Conservation (phyloP, 768 basidiomycete genomes). For the Panaeolus papilionaceus region DNA sequence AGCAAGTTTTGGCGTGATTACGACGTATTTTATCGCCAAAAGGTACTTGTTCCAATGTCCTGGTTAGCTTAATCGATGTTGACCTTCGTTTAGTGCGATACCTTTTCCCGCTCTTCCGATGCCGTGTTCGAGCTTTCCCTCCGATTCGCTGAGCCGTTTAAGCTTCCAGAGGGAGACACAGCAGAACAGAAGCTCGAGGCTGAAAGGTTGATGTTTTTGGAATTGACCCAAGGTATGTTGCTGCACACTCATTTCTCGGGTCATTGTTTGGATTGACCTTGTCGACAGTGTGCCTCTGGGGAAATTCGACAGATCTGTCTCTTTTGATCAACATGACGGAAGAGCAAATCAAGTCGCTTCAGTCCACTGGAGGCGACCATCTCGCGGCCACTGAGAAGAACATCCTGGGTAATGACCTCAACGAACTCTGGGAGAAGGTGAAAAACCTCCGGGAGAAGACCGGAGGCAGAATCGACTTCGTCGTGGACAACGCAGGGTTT, state of each 20-base stretch:
- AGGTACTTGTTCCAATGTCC: slow-evolving; percentile 45
- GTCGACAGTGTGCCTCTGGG: slow-evolving; percentile 89
- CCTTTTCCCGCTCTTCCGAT: slow-evolving; percentile 89
- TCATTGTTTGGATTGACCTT: not conserved
- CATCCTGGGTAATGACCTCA: slow-evolving; percentile 87
- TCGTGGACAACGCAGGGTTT: slow-evolving; percentile 89
- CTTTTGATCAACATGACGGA: slow-evolving; percentile 97
- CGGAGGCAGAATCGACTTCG: slow-evolving; percentile 79
- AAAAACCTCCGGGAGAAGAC: slow-evolving; percentile 72
- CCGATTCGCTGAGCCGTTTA: slow-evolving; percentile 89
- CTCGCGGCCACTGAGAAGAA: slow-evolving; percentile 97
- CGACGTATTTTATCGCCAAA: slow-evolving; percentile 95
- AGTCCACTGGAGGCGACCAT: slow-evolving; percentile 95
- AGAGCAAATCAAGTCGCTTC: slow-evolving; percentile 95
- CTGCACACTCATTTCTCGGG: slow-evolving; percentile 4
- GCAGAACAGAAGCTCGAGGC: slow-evolving; percentile 67
- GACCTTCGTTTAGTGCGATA: slow-evolving; percentile 71
- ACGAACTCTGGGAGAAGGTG: slow-evolving; percentile 75
- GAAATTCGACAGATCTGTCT: slow-evolving; percentile 95
- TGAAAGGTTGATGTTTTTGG: slow-evolving; percentile 86
- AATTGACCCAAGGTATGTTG: slow-evolving; percentile 83
- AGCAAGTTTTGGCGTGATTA: slow-evolving; percentile 91
- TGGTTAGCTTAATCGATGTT: not conserved
- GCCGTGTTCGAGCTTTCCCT: slow-evolving; percentile 95
- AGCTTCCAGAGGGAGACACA: slow-evolving; percentile 58